A percentile compares a stretch with the other conserved stretches of the same genome.
Evolutionary conservation across 352 stramenopile species (phyloP).

Genomic region (Aphanomyces stellatus): DNA sequence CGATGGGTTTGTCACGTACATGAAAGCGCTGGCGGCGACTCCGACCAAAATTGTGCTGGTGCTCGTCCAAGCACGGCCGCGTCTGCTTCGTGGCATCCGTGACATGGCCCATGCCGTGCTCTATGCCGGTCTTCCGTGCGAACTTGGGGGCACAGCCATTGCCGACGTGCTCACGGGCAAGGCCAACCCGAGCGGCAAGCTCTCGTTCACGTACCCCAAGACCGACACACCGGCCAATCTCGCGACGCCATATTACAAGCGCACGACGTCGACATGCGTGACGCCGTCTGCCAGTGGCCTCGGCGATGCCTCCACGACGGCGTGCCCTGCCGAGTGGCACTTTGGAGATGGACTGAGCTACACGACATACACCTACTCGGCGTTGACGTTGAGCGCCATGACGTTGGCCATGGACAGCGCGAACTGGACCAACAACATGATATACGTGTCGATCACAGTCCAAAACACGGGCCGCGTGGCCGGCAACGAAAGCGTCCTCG

Average conservation of each 20-base stretch:
- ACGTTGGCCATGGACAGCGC: constrained; percentile 24
- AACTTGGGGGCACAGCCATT: constrained; percentile 62
- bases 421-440: constrained; percentile 7
- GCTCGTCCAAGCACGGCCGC: constrained; percentile 62
- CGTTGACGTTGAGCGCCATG: constrained; percentile 27
- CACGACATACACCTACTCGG: constrained; percentile 46
- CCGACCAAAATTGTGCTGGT: constrained; percentile 70
- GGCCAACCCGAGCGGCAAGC: constrained; percentile 62
- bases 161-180: constrained; percentile 69
- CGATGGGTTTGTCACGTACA: constrained; percentile 57
- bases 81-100: constrained; percentile 47
- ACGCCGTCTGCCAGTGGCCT: not conserved
- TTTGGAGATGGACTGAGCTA: constrained; percentile 70
- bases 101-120: constrained; percentile 63
- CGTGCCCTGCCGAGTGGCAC: constrained; percentile 43
- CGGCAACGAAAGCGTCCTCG: constrained; percentile 63
- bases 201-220: constrained; percentile 78
- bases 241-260: constrained; percentile 6
- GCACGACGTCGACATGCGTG: too few relatives aligned
- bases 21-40: constrained; percentile 45
- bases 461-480: constrained; percentile 82
- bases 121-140: constrained; percentile 63
- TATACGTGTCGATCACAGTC: constrained; percentile 23
- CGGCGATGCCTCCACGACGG: too few relatives aligned
- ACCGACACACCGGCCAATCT: constrained; percentile 24